Base-by-base conservation (phyloP, 139 green algal species). In the Yamagishiella unicocca region DNA sequence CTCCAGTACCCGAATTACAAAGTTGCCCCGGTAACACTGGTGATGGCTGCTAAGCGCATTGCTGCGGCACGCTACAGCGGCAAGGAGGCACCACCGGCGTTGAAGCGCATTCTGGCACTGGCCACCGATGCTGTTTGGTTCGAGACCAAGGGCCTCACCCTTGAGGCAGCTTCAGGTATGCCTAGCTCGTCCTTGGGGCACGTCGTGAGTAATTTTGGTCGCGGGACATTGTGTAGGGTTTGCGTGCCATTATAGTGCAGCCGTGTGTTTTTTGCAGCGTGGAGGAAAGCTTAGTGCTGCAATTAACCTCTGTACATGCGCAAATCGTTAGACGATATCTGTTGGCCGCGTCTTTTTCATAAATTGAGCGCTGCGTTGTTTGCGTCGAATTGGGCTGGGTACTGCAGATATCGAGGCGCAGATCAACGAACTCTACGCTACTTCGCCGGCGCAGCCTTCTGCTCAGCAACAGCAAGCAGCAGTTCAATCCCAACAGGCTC, bases 391-490 rank as follows among this genome's bases (percentile, higher is more conserved):
- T n/a, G 66, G 66, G 24, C 35, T 33, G 62, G 62, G 66, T 38
- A 31, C 54, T 70, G 82, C 67, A 87, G 82, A 80, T 17, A 87
- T 87, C 50, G 67, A 79, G 66, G 25, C 27, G 7, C 82, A 87
- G 68, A 72, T 87, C 45, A 80, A 45, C 35, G 82, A 87, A 35
- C 82, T 87, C 6, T 87, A 81, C 37, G 68, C 37, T 1, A 71
- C 82, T 0, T 43, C 61, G 27, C 61, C 79, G 4, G 61, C 61
- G 27, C 64, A 38, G 1, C 19, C 42, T 40, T 43, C 43, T 35
- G 61, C 25, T 21, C 54, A 66, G 70, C 29, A 74, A 27, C 70
- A 53, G 29, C 38, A 58, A 72, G 21, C 19, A 37, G 83, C 37
- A 50, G 53, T n/a, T n/a, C n/a, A n/a, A n/a, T n/a, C n/a, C n/a